Evolutionary conservation across 2,329 filamentous ascomycete species (phyloP), one percentile per base, ranked within the genome.

Genomic region (Diaporthe citriasiana): DNA sequence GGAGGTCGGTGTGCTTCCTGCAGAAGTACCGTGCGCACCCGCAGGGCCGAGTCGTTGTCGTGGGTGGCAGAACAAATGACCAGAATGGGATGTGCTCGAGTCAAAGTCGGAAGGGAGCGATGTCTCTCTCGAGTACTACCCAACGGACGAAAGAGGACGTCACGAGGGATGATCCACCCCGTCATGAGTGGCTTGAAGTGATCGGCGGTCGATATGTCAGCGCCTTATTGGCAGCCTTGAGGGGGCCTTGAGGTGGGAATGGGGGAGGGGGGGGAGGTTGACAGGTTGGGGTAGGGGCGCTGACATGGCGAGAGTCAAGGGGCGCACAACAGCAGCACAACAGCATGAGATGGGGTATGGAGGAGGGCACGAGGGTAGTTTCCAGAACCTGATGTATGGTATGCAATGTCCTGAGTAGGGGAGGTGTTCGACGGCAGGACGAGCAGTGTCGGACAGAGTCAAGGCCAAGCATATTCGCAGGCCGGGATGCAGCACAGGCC

Each of bases 161-260:
- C 68, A 57, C 51, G 68, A 70, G 68, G 56, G 69, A 47, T 60
- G 69, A 71, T 63, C 45, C n/a, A 12, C 68, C 45, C 69, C 69
- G 33, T 50, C 56, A 63, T 71, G 56, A 71, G 33, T 56, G 53
- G 38, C 56, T 63, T 30, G 56, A 71, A 40, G 69, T 60, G 42
- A 53, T 63, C 33, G 42, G 47, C 55, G 33, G 15, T 63, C 56
- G 45, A 71, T 60, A 50, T 71, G 69, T n/a, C 56, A 53, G 30
- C 35, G 15, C 40, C 56, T 63, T 59, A 71, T 63, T 71, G 69
- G 69, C 55, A 53, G 47, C 33, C 35, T 51, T 51, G 69, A 57
- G 27, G n/a, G n/a, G n/a, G 47, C 33, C 35, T 51, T 51, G 69
- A 57, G 27, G n/a, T n/a, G n/a, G n/a, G n/a, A 22, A 47, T 17